Evolutionary conservation across 371 early-diverging fungal species (phyloP).

Genomic region (Mortierella sp.): DNA sequence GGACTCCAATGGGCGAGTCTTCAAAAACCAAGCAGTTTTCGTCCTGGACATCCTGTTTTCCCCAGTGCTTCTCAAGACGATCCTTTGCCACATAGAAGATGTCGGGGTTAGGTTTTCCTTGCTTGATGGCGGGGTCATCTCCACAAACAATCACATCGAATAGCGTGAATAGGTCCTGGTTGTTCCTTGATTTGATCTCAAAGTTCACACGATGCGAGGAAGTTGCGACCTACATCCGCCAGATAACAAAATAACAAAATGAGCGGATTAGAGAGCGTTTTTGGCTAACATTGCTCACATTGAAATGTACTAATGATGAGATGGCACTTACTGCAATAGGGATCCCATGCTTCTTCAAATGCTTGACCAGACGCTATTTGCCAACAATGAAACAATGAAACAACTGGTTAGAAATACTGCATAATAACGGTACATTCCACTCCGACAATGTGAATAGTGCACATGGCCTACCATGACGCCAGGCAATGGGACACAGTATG

Average conservation of each 20-base stretch:
- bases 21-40: constrained; percentile 92
- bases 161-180: constrained; percentile 77
- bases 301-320: too few relatives aligned
- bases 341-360: constrained; percentile 78
- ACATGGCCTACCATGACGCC: constrained; percentile 68
- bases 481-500: constrained; percentile 70
- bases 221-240: constrained; percentile 74
- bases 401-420: neutral
- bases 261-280: neutral
- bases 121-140: constrained; percentile 80
- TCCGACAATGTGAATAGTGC: neutral
- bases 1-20: constrained; percentile 86
- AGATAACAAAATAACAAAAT: too few relatives aligned
- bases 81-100: constrained; percentile 80
- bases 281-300: too few relatives aligned
- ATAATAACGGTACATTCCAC: neutral
- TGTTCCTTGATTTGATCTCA: constrained; percentile 75
- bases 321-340: constrained; percentile 79
- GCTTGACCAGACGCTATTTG: constrained; percentile 71
- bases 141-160: constrained; percentile 89
- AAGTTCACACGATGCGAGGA: constrained; percentile 81
- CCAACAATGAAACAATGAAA: neutral
- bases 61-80: constrained; percentile 48
- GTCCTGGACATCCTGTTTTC: constrained; percentile 60
- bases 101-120: constrained; percentile 93